Base-by-base conservation (phyloP, 352 stramenopile species). In the Peronospora belbahrii region DNA sequence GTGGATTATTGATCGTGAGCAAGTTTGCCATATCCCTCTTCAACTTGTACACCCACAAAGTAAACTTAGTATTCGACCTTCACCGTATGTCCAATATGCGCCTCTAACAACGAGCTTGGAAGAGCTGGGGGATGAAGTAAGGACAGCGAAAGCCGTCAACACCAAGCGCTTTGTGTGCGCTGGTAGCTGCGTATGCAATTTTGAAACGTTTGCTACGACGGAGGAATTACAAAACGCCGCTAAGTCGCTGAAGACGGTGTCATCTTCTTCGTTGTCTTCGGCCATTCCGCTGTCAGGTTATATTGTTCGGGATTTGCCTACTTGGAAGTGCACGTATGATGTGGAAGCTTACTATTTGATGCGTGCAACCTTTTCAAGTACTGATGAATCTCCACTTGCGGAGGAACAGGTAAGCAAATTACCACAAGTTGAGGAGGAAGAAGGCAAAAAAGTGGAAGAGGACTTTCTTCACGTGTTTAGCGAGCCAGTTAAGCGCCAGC, bases 251-350 rank as follows among this genome's bases (percentile, higher is more conserved):
- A 56, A 50, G 27, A 49, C 60, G 32, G 50, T 61, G n/a, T 69
- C 46, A 15, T 62, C 45, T 36, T 67, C 56, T 31, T 69, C 67
- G 10, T 53, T 74, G 34, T 67, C 53, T 20, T 67, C 61, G 7
- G 61, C 65, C 15, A 64, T 62, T 11, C 70, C 77, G 11, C 41
- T 94, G 13, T 77, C 78, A 9, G 83, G 83, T 1, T 92, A 87
- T 33, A 74, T 94, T 36, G 78, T 88, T 42, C 80, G 81, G 22
- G 83, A 94, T 52, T 52, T 94, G 22, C 80, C 80, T 27, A 74
- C 76, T 4, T 94, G 80, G 83, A 89, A 91, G 47, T 92, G 83
- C 42, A 90, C 76, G 0, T 94, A 92, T 41, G 83, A 94, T 38
- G 78, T 94, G 8, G 83, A 94, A 55, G 83, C 78, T 14, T 94